Conservation (phyloP, 768 basidiomycete genomes). For the Basidioascus undulatus region DNA sequence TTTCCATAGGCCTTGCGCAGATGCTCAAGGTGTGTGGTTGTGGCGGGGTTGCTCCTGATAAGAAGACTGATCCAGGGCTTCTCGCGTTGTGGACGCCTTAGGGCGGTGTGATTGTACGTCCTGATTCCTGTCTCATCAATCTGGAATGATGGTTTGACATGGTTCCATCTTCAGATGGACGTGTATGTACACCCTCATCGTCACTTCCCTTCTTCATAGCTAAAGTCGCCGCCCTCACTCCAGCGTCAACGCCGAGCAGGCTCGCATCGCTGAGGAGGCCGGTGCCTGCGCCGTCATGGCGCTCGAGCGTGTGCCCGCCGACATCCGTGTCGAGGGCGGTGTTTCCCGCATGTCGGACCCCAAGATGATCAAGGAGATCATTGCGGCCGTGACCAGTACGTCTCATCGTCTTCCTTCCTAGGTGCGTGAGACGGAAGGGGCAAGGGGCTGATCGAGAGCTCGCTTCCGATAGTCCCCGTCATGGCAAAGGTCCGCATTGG, state of each 20-base stretch:
- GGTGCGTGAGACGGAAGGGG: accelerated
- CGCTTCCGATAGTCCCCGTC: too few relatives aligned
- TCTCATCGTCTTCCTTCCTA: neutral
- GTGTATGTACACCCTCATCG: constrained; percentile 6
- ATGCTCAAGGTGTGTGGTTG: constrained; percentile 52
- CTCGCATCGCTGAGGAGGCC: constrained; percentile 87
- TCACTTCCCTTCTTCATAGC: constrained; percentile 25
- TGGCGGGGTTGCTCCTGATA: neutral
- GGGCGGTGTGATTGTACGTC: too few relatives aligned
- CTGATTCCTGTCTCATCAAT: too few relatives aligned
- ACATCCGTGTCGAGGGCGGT: constrained; percentile 74
- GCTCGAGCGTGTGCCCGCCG: constrained; percentile 78
- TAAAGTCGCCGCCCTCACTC: neutral
- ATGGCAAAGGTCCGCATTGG: constrained; percentile 76
- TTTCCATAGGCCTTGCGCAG: constrained; percentile 83
- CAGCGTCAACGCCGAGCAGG: constrained; percentile 25
- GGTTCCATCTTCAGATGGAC: neutral
- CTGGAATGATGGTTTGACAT: too few relatives aligned
- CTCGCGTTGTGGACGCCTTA: too few relatives aligned
- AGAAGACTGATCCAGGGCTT: neutral
- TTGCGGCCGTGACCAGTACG: constrained; percentile 66
- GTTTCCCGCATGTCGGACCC: constrained; percentile 89
- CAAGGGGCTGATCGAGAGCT: neutral
- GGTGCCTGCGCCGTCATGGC: constrained; percentile 98
- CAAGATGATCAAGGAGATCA: constrained; percentile 86